Base-by-base conservation (phyloP, 2,329 filamentous ascomycete genomes). In the Colletotrichum sp. region DNA sequence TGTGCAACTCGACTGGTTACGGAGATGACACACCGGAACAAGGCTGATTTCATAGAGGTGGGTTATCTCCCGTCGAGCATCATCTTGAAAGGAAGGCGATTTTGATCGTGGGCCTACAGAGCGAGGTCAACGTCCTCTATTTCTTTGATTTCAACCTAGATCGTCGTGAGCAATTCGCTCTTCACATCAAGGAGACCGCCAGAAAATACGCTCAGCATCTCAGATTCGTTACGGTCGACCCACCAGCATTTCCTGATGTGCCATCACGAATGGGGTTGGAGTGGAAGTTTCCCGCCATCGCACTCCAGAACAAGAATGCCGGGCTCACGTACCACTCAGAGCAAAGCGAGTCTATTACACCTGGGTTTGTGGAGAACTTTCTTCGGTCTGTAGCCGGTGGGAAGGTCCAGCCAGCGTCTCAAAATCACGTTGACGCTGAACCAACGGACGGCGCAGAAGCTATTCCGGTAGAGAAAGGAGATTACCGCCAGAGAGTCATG, bases 121-220 rank as follows among this genome's bases (percentile, higher is more conserved):
- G 67, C 59, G 59, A 44, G 2, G 13, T 16, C 21, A 65, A 65
- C 5, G 62, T 77, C 18, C 66, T 86, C 10, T 85, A 84, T 74
- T 86, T 81, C 76, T 80, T 82, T 67, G 75, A 72, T 67, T 71
- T 75, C 52, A 70, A 76, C 7, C 70, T 81, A 0, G 34, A 75
- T 10, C 83, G 87, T 36, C 83, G 84, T 5, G 80, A 84, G 5
- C 77, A 72, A 2, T 89, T 86, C 78, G 79, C 83, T 6, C 62
- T 79, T 1, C 79, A 81, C 8, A 82, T 90, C 65, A 80, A 82
- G 7, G 83, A 84, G 6, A 79, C 89, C 3, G 73, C 89, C 2
- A 86, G 85, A 75, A 85, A 85, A 77, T 89, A 88, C 79, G 77
- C 81, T 63, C 88, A 88, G 10, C 89, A 87, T 68, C 81, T 90